Evolutionary conservation across 2,329 filamentous ascomycete species (phyloP).

Genomic region (Fusarium xyrophilum): DNA sequence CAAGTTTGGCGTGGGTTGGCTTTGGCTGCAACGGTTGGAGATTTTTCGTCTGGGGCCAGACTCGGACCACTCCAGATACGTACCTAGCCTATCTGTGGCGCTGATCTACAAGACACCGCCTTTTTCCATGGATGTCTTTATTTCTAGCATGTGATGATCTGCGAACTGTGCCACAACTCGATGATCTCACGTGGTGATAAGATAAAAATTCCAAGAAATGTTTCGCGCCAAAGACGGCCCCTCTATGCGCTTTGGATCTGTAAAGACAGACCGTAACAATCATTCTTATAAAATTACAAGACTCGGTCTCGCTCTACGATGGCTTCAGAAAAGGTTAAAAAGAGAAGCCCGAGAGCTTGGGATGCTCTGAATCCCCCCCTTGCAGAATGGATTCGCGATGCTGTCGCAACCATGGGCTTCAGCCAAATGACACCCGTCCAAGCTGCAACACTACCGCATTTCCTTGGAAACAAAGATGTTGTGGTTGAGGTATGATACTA

Average conservation of each 20-base stretch:
- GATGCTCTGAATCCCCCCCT: constrained; percentile 49
- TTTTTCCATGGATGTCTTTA: constrained; percentile 15
- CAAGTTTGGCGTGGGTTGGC: constrained; percentile 29
- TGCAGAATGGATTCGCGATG: constrained; percentile 81
- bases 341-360: constrained; percentile 59
- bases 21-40: constrained; percentile 16
- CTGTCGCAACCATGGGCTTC: constrained; percentile 84
- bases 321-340: constrained; percentile 47
- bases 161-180: constrained; percentile 20
- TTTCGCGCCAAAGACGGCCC: constrained; percentile 34
- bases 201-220: constrained; percentile 43
- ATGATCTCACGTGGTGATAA: constrained; percentile 44
- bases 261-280: constrained; percentile 1
- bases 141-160: constrained; percentile 28
- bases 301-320: constrained; percentile 28
- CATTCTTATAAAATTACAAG: neutral
- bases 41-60: constrained; percentile 28
- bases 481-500: constrained; percentile 73
- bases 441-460: constrained; percentile 86
- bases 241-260: constrained; percentile 28
- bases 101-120: constrained; percentile 25
- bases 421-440: constrained; percentile 92
- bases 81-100: constrained; percentile 27
- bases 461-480: constrained; percentile 88
- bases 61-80: constrained; percentile 27